Evolutionary conservation across 257 asterid genomes (phyloP), one percentile per base, ranked within the genome.

Genomic region (Solanum arcanum): DNA sequence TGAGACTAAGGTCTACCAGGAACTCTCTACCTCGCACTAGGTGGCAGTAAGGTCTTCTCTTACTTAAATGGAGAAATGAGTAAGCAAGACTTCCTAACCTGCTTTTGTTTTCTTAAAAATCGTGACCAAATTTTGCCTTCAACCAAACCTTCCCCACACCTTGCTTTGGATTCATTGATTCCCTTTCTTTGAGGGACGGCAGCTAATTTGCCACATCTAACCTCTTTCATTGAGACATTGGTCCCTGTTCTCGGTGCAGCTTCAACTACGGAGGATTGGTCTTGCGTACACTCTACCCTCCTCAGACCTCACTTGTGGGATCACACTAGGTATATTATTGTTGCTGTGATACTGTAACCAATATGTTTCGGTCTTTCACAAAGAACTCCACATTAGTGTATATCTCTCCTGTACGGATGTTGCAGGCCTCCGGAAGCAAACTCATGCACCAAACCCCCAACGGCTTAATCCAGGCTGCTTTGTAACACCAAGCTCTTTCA

Each of bases 401-500:
- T 83, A 96, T 94, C 93, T 87, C 89, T 91, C 86, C 94, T 69
- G 80, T 87, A 90, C 4, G 94, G 94, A 90, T 93, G 95, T 64
- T 87, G 83, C 82, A 78, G 89, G 29, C 97, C 96, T 74, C 97
- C 96, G 9, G 98, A 92, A 86, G 97, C 93, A 91, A 95, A 94
- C 91, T 95, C 97, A n/a, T 95, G 98, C 70, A 93, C 90, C 87
- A 68, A 86, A 52, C 88, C 86, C 68, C 93, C 93, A 35, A 92
- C 98, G 94, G 92, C 99, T 95, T 93, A 96, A 9, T 60, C 99
- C 98, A 20, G 97, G 95, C 62, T 92, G 94, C 88, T 96, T 96
- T 77, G 88, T 90, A 74, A 95, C 93, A 56, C 98, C 96, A 1
- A 86, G 85, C 66, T 87, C 85, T 56, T 80, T 73, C 98, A 95